Evolutionary conservation across 345 rosid species (phyloP).

Genomic region (Geranium brycei): DNA sequence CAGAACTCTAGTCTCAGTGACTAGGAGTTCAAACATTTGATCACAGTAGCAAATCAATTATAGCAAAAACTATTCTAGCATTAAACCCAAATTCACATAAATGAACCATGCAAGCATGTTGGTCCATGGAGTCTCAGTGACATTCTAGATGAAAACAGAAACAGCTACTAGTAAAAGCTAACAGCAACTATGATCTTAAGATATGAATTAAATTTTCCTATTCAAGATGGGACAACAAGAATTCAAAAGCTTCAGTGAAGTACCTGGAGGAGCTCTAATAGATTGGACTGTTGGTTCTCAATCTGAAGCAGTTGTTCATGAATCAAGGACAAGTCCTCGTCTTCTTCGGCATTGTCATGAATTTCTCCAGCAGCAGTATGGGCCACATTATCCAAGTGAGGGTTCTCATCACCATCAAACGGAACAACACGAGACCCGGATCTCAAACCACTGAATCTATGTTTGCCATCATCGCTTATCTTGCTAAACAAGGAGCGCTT

Average conservation of each 20-base stretch:
- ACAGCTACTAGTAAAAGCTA: neutral
- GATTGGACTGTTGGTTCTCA: constrained; percentile 74
- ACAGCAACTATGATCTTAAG: neutral
- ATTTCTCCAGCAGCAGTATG: constrained; percentile 20
- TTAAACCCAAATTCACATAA: no score
- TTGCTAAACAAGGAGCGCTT: constrained; percentile 33
- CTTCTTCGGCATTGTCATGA: constrained; percentile 37
- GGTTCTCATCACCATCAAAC: constrained; percentile 30
- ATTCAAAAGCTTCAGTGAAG: neutral
- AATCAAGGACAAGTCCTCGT: constrained; percentile 51
- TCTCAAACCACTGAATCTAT: constrained; percentile 28
- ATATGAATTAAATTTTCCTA: neutral
- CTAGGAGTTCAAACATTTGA: no score
- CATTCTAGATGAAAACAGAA: neutral
- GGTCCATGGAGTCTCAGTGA: no score
- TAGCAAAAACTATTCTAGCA: neutral
- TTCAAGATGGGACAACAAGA: neutral
- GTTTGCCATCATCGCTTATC: constrained; percentile 22
- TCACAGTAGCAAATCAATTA: no score
- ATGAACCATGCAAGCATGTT: neutral
- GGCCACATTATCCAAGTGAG: constrained; percentile 14
- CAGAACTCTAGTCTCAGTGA: no score
- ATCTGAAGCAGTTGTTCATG: constrained; percentile 68
- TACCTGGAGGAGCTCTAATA: constrained; percentile 78
- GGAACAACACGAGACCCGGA: constrained; percentile 56